These are phyloP conservation scores for Striga asiatica DNA, from an alignment of 257 asterid species.

Conservation along the genomic window DNA sequence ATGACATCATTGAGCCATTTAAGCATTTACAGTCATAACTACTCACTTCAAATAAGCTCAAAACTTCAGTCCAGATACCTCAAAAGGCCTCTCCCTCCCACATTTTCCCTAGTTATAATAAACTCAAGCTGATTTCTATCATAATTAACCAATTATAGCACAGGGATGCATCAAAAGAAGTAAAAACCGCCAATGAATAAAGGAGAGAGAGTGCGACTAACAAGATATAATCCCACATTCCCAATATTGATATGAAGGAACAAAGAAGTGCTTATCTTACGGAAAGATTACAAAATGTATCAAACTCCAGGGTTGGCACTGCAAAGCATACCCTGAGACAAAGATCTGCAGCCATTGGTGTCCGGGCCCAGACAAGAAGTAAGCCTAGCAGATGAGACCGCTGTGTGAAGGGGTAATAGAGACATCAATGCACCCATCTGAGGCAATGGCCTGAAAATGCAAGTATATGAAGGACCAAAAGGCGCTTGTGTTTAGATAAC, in stretches of 20 bases:
- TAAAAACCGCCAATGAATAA: background rate
- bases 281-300: constrained; percentile 47
- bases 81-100: no score
- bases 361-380: constrained; percentile 73
- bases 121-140: background rate
- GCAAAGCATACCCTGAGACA: constrained; percentile 99
- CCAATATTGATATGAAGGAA: constrained; percentile 3
- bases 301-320: constrained; percentile 98
- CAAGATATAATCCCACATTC: no score
- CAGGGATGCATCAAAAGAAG: constrained; percentile 15
- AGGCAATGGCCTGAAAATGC: constrained; percentile 37
- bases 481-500: no score
- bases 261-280: constrained; percentile 35
- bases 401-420: constrained; percentile 67
- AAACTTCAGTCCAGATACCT: no score
- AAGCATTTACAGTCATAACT: no score
- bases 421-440: constrained; percentile 67
- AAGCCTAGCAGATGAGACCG: constrained; percentile 77
- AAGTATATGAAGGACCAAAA: no score
- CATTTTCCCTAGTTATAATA: background rate
- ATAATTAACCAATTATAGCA: background rate
- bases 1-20: no score
- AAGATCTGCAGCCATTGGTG: constrained; percentile 68
- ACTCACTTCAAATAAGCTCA: background rate
- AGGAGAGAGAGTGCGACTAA: no score